Conservation (phyloP, 2,329 filamentous ascomycete genomes). For the Rhinocladiella mackenziei region DNA sequence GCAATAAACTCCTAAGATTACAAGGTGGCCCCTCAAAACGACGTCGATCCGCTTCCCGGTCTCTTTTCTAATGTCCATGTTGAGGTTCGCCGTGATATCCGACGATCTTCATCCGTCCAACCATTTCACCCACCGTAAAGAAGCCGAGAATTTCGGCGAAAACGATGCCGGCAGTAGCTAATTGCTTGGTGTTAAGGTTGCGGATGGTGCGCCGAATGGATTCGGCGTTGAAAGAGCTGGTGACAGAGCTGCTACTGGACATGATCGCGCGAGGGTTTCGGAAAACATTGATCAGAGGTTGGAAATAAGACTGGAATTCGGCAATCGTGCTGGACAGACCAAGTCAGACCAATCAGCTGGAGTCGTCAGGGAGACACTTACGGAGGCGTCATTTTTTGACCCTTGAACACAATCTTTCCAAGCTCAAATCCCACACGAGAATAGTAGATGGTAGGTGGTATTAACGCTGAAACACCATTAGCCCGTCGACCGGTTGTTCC, state of each 20-base stretch:
- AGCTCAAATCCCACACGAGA: slow-evolving; percentile 83
- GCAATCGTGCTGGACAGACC: slow-evolving; percentile 43
- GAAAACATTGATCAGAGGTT: slow-evolving; percentile 66
- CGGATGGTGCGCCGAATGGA: slow-evolving; percentile 57
- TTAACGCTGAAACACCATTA: slow-evolving; percentile 59
- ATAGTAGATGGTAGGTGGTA: slow-evolving; percentile 88
- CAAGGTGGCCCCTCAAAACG: slow-evolving; percentile 7
- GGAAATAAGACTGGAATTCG: slow-evolving; percentile 83
- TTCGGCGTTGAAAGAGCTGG: slow-evolving; percentile 54
- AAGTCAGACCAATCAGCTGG: slow-evolving; percentile 6
- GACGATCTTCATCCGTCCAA: slow-evolving; percentile 90
- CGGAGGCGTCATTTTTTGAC: slow-evolving; percentile 92
- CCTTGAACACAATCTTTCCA: slow-evolving; percentile 77
- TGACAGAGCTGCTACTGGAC: slow-evolving; percentile 46
- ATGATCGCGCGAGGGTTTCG: slow-evolving; percentile 62
- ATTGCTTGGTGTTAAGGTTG: slow-evolving; percentile 66
- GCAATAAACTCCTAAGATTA: slow-evolving; percentile 25
- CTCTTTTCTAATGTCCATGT: slow-evolving; percentile 40
- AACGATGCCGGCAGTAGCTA: slow-evolving; percentile 71
- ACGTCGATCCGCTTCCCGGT: slow-evolving; percentile 4
- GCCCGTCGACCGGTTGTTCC: slow-evolving; percentile 27
- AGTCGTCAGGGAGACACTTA: slow-evolving; percentile 53
- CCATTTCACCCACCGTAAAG: slow-evolving; percentile 96
- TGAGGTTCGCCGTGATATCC: slow-evolving; percentile 74
- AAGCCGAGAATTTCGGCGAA: slow-evolving; percentile 86